phyloP scores from a whole-genome alignment of 768 basidiomycete genomes.

The Pleurotus giganteus region DNA sequence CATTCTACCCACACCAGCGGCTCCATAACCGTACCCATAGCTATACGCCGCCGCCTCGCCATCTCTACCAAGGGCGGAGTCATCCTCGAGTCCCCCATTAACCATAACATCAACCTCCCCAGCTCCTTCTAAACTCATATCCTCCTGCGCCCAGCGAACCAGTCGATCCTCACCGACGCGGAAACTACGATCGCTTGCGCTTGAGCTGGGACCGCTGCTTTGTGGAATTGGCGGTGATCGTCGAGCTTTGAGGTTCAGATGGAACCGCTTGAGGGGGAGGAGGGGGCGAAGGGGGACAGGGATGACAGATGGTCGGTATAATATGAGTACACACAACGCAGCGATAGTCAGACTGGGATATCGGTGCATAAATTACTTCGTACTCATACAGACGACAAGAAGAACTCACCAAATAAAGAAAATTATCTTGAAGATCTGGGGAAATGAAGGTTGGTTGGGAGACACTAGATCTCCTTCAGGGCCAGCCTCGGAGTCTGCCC shows the following conservation, averaged over 20 bases:
- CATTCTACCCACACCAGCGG: constrained; percentile 3
- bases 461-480: constrained; percentile 1
- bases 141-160: constrained; percentile 7
- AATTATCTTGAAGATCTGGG: background rate
- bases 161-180: constrained; percentile 6
- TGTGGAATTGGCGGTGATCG: background rate
- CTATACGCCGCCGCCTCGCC: background rate
- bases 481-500: background rate
- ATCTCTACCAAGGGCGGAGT: background rate
- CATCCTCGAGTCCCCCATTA: constrained; percentile 1
- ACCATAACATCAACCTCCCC: constrained; percentile 8
- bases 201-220: background rate
- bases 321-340: background rate
- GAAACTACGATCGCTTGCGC: background rate
- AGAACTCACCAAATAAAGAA: constrained; percentile 2
- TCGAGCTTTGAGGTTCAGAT: background rate
- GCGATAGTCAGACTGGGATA: constrained; percentile 1
- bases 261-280: background rate
- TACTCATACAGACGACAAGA: background rate
- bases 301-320: constrained; percentile 2
- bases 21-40: constrained; percentile 6
- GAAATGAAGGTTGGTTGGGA: background rate
- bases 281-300: background rate
- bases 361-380: background rate
- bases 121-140: constrained; percentile 3